Evolutionary conservation across 2,329 filamentous ascomycete genomes (phyloP).

Genomic region (Neopestalotiopsis sp.): DNA sequence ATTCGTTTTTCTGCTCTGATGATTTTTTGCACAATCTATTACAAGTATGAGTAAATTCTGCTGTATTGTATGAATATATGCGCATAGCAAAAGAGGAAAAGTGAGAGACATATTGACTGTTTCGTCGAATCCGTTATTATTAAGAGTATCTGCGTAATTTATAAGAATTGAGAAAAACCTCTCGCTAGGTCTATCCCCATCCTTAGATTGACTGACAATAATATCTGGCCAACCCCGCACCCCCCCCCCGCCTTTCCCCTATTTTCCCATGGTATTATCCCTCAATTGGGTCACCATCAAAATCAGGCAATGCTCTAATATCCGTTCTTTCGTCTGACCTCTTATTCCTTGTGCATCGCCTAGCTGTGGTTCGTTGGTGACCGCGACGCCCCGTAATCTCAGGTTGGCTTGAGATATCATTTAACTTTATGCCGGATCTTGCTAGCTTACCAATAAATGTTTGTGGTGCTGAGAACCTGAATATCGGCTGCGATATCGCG

Average conservation of each 20-base stretch:
- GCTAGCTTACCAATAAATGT: slow-evolving; percentile 20
- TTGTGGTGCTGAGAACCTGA: slow-evolving; percentile 15
- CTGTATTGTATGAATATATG: too few species aligned
- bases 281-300: slow-evolving; percentile 24
- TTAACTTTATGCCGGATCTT: neutral
- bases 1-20: too few species aligned
- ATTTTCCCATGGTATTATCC: slow-evolving; percentile 8
- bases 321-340: slow-evolving; percentile 16
- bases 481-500: neutral
- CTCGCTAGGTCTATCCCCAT: too few species aligned
- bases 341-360: slow-evolving; percentile 5
- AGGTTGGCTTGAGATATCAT: neutral
- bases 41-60: too few species aligned
- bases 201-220: neutral
- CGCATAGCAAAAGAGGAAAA: too few species aligned
- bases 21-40: too few species aligned
- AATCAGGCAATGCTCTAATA: slow-evolving; percentile 22
- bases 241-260: too few species aligned
- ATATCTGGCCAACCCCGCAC: neutral
- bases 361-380: neutral
- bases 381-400: neutral
- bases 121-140: too few species aligned
- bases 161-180: too few species aligned
- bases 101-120: too few species aligned
- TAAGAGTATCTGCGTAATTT: too few species aligned